Percentiles rank a stretch among this genome's conserved stretches.
Conservation (phyloP, 2,329 filamentous ascomycete genomes). For the Aureobasidium namibiae region DNA sequence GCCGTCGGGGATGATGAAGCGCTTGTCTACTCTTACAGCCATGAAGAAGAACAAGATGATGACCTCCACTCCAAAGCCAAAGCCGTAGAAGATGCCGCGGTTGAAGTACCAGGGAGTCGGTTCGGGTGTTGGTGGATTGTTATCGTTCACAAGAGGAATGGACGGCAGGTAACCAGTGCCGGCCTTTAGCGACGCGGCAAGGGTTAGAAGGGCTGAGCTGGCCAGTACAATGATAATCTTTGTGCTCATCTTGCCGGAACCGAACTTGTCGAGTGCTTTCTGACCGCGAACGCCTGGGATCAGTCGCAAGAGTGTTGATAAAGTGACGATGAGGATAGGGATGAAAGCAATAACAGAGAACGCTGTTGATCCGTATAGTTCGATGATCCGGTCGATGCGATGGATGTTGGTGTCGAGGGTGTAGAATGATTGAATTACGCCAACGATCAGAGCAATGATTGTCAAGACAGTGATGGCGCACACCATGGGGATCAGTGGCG, state of each 20-base stretch:
- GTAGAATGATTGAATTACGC: slow-evolving; percentile 58
- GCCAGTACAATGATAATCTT: slow-evolving; percentile 60
- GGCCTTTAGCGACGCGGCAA: slow-evolving; percentile 63
- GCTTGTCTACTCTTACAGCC: slow-evolving; percentile 59
- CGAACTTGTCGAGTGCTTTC: slow-evolving; percentile 50
- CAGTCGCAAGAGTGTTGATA: slow-evolving; percentile 37
- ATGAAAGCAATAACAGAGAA: slow-evolving; percentile 60
- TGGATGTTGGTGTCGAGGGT: slow-evolving; percentile 48
- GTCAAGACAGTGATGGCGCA: slow-evolving; percentile 51
- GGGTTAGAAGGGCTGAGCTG: slow-evolving; percentile 51
- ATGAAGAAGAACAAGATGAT: slow-evolving; percentile 61
- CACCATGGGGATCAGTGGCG: slow-evolving; percentile 47
- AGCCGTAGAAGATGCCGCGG: slow-evolving; percentile 68
- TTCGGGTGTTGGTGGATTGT: slow-evolving; percentile 25
- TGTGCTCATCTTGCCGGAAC: slow-evolving; percentile 55
- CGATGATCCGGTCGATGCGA: slow-evolving; percentile 51
- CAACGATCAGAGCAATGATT: slow-evolving; percentile 58
- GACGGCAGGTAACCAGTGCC: slow-evolving; percentile 48
- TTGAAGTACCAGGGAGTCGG: slow-evolving; percentile 61
- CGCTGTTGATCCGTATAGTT: slow-evolving; percentile 54
- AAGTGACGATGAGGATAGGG: slow-evolving; percentile 49
- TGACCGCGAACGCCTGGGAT: slow-evolving; percentile 18
- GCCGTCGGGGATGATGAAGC: slow-evolving; percentile 68
- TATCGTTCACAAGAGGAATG: slow-evolving; percentile 27
- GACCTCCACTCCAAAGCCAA: slow-evolving; percentile 70